Percentiles rank a stretch among this genome's conserved stretches.
Evolutionary conservation across 345 rosid species (phyloP).

Genomic region (Eucalyptus leucophloia): DNA sequence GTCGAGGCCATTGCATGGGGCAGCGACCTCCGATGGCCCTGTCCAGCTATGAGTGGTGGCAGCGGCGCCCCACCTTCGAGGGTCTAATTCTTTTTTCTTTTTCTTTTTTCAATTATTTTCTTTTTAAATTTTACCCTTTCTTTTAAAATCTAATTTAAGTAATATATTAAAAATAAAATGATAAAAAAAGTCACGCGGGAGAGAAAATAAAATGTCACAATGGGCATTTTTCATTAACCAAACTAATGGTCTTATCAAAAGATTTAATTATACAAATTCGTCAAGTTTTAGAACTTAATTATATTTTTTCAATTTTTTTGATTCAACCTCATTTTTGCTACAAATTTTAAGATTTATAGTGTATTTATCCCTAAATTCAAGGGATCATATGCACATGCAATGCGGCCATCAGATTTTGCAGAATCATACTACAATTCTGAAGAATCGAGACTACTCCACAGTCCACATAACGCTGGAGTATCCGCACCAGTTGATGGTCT

Average conservation of each 20-base stretch:
- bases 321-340: fast-evolving
- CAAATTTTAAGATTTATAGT: no score
- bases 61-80: fast-evolving
- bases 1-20: neutral
- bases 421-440: neutral
- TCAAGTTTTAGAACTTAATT: no score
- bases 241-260: no score
- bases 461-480: neutral
- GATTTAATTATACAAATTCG: no score
- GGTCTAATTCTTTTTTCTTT: no score
- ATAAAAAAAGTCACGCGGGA: no score
- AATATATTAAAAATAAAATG: no score
- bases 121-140: no score
- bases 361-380: neutral
- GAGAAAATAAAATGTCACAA: no score
- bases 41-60: fast-evolving
- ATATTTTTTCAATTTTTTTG: fast-evolving
- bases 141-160: no score
- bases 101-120: no score
- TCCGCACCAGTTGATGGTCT: neutral
- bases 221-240: no score
- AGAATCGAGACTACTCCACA: neutral
- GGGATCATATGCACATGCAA: neutral
- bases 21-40: neutral
- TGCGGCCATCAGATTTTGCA: neutral